Conservation (phyloP, 202 grass and related monocot genomes). For the Carex arenaria region DNA sequence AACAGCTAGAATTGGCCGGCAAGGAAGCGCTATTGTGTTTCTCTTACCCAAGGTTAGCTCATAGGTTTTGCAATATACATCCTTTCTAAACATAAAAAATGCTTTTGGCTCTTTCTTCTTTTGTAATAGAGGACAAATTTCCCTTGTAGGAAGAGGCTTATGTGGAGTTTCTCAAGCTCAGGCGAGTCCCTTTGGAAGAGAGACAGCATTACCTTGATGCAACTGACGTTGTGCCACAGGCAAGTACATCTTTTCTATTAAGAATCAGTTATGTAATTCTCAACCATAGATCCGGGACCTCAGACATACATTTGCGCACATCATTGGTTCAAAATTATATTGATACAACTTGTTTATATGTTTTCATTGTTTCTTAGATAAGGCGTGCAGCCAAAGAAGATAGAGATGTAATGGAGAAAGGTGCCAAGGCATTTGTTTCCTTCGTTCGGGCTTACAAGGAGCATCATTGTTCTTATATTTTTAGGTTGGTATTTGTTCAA, state of each 20-base stretch:
- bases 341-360: neutral
- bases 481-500: constrained; percentile 36
- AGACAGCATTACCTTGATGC: constrained; percentile 36
- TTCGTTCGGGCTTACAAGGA: constrained; percentile 94
- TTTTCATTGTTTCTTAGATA: constrained; percentile 48
- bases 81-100: constrained; percentile 18
- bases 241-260: constrained; percentile 18
- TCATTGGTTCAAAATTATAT: neutral
- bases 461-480: constrained; percentile 93
- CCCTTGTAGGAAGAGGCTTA: constrained; percentile 82
- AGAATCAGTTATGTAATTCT: neutral
- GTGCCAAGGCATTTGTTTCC: constrained; percentile 88
- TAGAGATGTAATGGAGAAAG: constrained; percentile 94
- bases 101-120: constrained; percentile 2
- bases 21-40: constrained; percentile 93
- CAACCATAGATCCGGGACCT: neutral
- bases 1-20: constrained; percentile 82
- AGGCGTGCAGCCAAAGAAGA: constrained; percentile 72
- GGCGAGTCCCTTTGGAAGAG: constrained; percentile 74
- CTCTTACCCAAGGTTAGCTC: constrained; percentile 72
- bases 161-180: constrained; percentile 79
- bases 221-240: constrained; percentile 67
- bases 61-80: neutral
- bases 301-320: neutral
- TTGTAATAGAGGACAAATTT: constrained; percentile 17